phyloP scores from a whole-genome alignment of 2,329 filamentous ascomycete species.

The Colletotrichum sp. region DNA sequence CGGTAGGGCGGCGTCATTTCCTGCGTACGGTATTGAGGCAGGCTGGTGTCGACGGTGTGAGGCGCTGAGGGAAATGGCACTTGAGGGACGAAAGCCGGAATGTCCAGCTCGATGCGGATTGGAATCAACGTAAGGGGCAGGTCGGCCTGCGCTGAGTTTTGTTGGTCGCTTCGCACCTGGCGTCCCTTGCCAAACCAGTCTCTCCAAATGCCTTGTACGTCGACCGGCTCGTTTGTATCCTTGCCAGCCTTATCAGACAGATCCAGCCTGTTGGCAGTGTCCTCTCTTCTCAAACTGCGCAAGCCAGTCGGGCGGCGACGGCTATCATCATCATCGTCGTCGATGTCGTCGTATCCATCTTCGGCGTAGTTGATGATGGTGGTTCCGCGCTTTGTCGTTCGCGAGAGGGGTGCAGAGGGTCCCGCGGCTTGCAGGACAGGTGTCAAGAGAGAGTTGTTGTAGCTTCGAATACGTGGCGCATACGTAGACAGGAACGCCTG shows the following conservation, averaged over 20 bases:
- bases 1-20: conserved; percentile 85
- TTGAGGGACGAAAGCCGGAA: conserved; percentile 75
- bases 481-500: conserved; percentile 92
- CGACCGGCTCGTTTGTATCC: conserved; percentile 78
- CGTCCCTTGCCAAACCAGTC: conserved; percentile 89
- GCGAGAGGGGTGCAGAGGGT: conserved; percentile 68
- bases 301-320: conserved; percentile 83
- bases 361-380: conserved; percentile 98
- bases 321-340: conserved; percentile 75
- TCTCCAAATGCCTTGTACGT: conserved; percentile 89
- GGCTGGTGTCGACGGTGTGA: conserved; percentile 67
- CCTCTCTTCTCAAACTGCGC: conserved; percentile 80
- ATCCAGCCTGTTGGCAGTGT: conserved; percentile 64
- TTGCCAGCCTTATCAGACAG: conserved; percentile 81
- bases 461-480: conserved; percentile 86
- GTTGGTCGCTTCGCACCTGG: conserved; percentile 59
- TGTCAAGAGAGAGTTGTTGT: conserved; percentile 89
- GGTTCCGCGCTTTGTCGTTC: conserved; percentile 96
- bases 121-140: conserved; percentile 91
- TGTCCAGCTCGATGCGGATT: conserved; percentile 94
- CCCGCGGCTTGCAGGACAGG: conserved; percentile 74
- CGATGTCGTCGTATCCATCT: conserved; percentile 85
- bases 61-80: conserved; percentile 65
- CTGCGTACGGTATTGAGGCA: conserved; percentile 79
- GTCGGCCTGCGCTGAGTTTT: conserved; percentile 69